Percentiles rank a stretch among this genome's conserved stretches.
Conservation (phyloP, 1,284 basidiomycete genomes). For the Vanrija sp. region DNA sequence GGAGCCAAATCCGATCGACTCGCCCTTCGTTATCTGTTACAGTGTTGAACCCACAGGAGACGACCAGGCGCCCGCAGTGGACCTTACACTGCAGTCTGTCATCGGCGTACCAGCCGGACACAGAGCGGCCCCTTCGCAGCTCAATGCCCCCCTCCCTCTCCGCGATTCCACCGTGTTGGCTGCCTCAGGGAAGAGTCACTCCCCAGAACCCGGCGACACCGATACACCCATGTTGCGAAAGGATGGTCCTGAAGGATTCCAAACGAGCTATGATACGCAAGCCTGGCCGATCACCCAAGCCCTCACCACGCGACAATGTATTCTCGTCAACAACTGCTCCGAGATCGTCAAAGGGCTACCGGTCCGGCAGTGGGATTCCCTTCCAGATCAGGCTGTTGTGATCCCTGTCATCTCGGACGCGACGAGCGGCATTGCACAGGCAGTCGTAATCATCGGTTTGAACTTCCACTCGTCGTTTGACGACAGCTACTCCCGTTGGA, state of each 20-base stretch:
- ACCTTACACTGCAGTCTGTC: constrained; percentile 10
- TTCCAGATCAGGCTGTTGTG: constrained; percentile 44
- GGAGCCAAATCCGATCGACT: constrained; percentile 32
- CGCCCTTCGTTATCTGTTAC: constrained; percentile 39
- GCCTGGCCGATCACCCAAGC: constrained; percentile 44
- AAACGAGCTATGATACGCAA: neutral
- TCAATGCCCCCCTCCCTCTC: neutral
- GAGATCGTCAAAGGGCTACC: constrained; percentile 35
- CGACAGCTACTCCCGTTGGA: constrained; percentile 38
- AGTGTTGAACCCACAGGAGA: constrained; percentile 16
- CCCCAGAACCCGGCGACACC: neutral
- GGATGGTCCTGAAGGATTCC: neutral
- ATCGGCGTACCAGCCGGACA: constrained; percentile 34
- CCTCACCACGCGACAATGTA: constrained; percentile 33
- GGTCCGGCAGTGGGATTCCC: constrained; percentile 44
- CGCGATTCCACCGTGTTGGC: neutral
- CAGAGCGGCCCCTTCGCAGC: constrained; percentile 11
- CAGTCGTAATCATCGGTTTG: constrained; percentile 50
- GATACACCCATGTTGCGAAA: neutral
- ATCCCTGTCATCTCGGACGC: constrained; percentile 45
- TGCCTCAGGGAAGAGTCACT: neutral
- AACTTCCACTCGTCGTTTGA: constrained; percentile 43
- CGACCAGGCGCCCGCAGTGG: neutral
- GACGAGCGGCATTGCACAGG: constrained; percentile 29
- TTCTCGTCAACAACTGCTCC: constrained; percentile 43